phyloP scores from a whole-genome alignment of 1,284 basidiomycete species.

The Trametes versicolor region DNA sequence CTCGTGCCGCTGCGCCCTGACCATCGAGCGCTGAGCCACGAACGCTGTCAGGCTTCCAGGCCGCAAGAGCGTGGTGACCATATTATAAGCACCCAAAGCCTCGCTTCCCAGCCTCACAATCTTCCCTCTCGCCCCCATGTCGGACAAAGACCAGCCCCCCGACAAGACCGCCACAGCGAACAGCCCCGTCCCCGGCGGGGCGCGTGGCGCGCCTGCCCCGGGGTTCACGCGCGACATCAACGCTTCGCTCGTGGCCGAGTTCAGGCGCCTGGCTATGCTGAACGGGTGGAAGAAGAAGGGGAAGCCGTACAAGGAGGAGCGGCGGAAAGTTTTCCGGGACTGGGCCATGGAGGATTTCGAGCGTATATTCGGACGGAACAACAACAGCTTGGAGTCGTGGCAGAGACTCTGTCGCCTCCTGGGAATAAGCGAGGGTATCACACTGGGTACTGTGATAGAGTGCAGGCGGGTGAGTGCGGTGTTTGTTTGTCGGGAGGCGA shows the following conservation, averaged over 20 bases:
- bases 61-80: constrained; percentile 3
- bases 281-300: constrained; percentile 8
- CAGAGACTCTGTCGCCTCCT: constrained; percentile 8
- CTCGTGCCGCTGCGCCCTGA: neutral
- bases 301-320: constrained; percentile 10
- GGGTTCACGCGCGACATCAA: constrained; percentile 14
- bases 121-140: constrained; percentile 5
- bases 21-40: neutral
- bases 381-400: constrained; percentile 5
- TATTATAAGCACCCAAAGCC: constrained; percentile 4
- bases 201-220: neutral
- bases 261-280: constrained; percentile 11
- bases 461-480: constrained; percentile 4
- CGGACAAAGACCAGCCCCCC: neutral
- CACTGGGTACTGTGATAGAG: constrained; percentile 5
- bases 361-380: constrained; percentile 3
- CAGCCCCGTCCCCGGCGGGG: constrained; percentile 1
- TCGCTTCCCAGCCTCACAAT: neutral
- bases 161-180: neutral
- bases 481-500: neutral
- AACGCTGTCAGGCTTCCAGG: constrained; percentile 7
- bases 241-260: constrained; percentile 20
- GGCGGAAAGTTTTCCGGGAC: neutral
- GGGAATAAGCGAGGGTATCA: neutral
- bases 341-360: constrained; percentile 15